phyloP scores from a whole-genome alignment of 2,329 filamentous ascomycete genomes.

The Aspergillus puulaauensis region DNA sequence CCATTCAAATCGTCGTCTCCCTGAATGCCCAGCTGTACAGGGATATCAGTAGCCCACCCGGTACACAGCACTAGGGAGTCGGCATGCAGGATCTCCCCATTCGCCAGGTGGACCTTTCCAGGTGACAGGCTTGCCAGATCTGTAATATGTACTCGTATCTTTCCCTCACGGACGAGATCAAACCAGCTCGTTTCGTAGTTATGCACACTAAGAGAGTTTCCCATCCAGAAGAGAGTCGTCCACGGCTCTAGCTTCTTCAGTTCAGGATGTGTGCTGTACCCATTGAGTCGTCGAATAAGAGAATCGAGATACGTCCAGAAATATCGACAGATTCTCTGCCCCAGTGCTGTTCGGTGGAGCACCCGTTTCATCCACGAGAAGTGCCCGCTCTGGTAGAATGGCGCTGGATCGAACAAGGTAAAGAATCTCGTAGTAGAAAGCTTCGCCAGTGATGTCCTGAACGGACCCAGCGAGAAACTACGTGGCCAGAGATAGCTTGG shows the following conservation, averaged over 20 bases:
- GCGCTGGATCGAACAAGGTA: constrained; percentile 68
- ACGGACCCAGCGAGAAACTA: constrained; percentile 50
- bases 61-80: not conserved
- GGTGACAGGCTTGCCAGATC: constrained; percentile 50
- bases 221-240: constrained; percentile 47
- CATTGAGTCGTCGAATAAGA: constrained; percentile 45
- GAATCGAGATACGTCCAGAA: constrained; percentile 51
- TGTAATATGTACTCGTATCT: constrained; percentile 51
- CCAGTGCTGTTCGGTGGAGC: not conserved
- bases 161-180: constrained; percentile 50
- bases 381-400: constrained; percentile 55
- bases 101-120: constrained; percentile 45
- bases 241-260: constrained; percentile 39
- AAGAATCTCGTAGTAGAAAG: constrained; percentile 54
- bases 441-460: constrained; percentile 2
- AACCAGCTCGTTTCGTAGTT: constrained; percentile 57
- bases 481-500: constrained; percentile 59
- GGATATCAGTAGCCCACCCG: not conserved
- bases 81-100: constrained; percentile 28
- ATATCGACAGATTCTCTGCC: constrained; percentile 21
- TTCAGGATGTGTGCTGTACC: constrained; percentile 39
- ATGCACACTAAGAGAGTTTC: constrained; percentile 54
- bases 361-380: not conserved
- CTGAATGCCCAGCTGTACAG: not conserved
- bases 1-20: not conserved